These are phyloP conservation scores for Aspergillus sp. DNA, from an alignment of 2,329 filamentous ascomycete genomes.

Conservation along the genomic window DNA sequence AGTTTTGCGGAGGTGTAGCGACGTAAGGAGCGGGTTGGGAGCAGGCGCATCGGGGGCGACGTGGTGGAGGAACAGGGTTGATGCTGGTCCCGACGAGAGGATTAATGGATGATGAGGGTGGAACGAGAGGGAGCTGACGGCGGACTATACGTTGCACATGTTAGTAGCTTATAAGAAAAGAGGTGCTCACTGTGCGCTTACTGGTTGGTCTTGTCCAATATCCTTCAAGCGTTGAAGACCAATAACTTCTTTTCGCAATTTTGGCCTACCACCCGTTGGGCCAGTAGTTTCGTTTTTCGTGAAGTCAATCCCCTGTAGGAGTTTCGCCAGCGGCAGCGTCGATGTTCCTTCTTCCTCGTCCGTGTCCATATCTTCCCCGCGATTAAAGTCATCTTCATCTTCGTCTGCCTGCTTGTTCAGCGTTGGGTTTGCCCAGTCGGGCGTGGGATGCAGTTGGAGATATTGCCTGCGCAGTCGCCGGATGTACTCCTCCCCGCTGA, in stretches of 20 bases:
- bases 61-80: conserved; percentile 85
- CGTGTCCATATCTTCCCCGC: conserved; percentile 57
- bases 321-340: conserved; percentile 72
- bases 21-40: conserved; percentile 86
- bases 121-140: conserved; percentile 82
- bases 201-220: conserved; percentile 73
- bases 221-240: conserved; percentile 89
- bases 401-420: conserved; percentile 41
- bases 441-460: conserved; percentile 60
- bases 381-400: conserved; percentile 38
- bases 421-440: conserved; percentile 59
- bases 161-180: not conserved
- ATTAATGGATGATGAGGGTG: conserved; percentile 87
- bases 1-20: conserved; percentile 79
- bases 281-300: conserved; percentile 50
- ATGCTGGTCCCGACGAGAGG: conserved; percentile 82
- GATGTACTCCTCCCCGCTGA: conserved; percentile 84
- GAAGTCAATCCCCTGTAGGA: conserved; percentile 74
- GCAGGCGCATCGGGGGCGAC: conserved; percentile 73
- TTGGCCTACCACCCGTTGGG: conserved; percentile 58
- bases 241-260: conserved; percentile 80
- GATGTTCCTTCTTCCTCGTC: conserved; percentile 62
- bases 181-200: conserved; percentile 34
- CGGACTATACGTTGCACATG: conserved; percentile 48
- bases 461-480: conserved; percentile 76